phyloP scores from a whole-genome alignment of 2,329 filamentous ascomycete genomes.

The Neurospora sp. region DNA sequence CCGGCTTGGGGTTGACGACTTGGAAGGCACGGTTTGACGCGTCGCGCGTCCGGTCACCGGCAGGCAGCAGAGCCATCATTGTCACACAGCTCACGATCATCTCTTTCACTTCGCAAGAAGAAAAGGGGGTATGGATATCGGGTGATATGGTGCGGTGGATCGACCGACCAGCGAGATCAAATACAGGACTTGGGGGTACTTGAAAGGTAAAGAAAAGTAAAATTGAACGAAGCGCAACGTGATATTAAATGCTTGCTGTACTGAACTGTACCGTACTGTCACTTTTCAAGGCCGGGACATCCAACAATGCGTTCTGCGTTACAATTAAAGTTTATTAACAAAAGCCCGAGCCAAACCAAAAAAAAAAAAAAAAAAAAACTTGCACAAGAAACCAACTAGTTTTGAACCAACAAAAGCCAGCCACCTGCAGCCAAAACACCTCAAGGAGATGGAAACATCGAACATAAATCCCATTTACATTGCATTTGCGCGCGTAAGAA shows the following conservation, averaged over 20 bases:
- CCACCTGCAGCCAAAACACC: background rate
- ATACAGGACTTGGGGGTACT: too few relatives aligned
- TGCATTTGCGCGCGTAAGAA: background rate
- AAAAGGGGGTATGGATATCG: too few relatives aligned
- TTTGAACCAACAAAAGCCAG: background rate
- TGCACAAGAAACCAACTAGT: background rate
- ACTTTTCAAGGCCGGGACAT: background rate
- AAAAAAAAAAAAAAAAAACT: too few relatives aligned
- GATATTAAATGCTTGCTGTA: too few relatives aligned
- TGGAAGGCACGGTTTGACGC: background rate
- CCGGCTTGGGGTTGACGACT: background rate
- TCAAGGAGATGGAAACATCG: background rate
- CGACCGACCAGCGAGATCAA: too few relatives aligned
- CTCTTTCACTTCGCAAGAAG: too few relatives aligned
- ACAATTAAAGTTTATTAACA: background rate
- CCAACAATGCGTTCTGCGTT: background rate
- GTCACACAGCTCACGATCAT: background rate
- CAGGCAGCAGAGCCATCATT: background rate
- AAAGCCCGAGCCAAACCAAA: background rate
- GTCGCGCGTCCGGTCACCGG: background rate
- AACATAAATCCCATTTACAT: background rate
- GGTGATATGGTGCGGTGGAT: too few relatives aligned
- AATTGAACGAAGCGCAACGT: too few relatives aligned
- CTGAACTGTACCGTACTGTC: too few relatives aligned
- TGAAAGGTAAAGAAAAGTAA: too few relatives aligned